Evolutionary conservation across 805 yeast genomes (phyloP), one percentile per base, ranked within the genome.

Genomic region (Candida hispaniensis): DNA sequence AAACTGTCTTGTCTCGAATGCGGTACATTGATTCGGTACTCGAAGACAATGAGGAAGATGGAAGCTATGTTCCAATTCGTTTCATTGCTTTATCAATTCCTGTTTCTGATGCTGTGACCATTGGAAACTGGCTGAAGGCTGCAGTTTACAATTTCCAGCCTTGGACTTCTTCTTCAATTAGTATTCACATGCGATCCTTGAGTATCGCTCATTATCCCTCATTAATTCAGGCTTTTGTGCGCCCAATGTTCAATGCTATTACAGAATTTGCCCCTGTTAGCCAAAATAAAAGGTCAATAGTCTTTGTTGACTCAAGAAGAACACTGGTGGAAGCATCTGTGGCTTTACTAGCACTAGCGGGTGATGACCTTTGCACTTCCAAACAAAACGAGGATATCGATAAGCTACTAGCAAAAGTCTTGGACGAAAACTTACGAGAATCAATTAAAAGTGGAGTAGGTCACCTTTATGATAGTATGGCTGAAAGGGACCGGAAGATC

Each of bases 91-190:
- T 88, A 14, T 64, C 80, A 1, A 64, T 73, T 1, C 72, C 93
- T 2, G 52, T 88, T 23, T 73, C 91, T 0, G 79, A 76, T 49
- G 80, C 79, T 3, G 64, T 71, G 34, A 94, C 82, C 44, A 56
- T 86, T 40, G 88, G 80, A 1, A 81, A 77, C 36, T 91, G 97
- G 95, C 55, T 91, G 17, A 93, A 91, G 2, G 75, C 79, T 15
- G 63, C 72, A 30, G 63, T 75, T 5, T 82, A 64, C 60, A 85
- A 83, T 47, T 85, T 79, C 51, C 66, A 73, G 11, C 75, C 93
- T 0, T 60, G 60, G 32, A 76, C 73, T 26, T 58, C 61, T 6
- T 50, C 58, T 26, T 73, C 79, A 3, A 46, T 82, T 9, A 71
- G 67, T 38, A 71, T 79, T 13, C 75, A 66, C 44, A 47, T 79